A percentile compares a stretch with the other conserved stretches of the same genome.
Conservation (phyloP, 176 grass and related monocot genomes). For the Eremochloa ophiuroides region DNA sequence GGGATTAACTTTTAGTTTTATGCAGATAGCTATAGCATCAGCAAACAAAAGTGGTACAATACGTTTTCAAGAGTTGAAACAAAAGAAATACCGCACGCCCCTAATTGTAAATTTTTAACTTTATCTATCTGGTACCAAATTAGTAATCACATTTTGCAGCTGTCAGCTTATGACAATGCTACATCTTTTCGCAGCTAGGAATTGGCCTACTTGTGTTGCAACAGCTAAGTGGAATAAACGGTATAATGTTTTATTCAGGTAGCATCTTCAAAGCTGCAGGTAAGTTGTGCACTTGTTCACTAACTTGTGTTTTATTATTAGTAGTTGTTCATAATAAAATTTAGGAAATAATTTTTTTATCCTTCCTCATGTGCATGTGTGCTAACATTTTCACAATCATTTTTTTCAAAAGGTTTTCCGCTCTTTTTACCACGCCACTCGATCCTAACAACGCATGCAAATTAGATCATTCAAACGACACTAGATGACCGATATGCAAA, state of each 20-base stretch:
- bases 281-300: constrained; percentile 19
- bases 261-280: constrained; percentile 87
- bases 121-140: neutral
- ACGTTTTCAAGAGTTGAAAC: constrained; percentile 71
- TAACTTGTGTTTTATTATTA: neutral
- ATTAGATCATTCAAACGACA: too few relatives aligned
- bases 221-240: constrained; percentile 78
- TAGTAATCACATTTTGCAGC: neutral
- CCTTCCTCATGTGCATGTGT: too few relatives aligned
- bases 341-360: neutral
- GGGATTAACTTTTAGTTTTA: neutral
- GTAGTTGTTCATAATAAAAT: neutral
- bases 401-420: too few relatives aligned
- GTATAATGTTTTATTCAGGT: constrained; percentile 74
- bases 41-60: constrained; percentile 68
- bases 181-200: constrained; percentile 44
- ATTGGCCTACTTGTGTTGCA: constrained; percentile 77
- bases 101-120: constrained; percentile 49
- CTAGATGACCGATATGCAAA: too few relatives aligned
- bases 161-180: neutral
- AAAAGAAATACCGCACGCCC: constrained; percentile 68
- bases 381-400: too few relatives aligned
- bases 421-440: too few relatives aligned
- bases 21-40: constrained; percentile 72
- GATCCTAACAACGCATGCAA: too few relatives aligned